A percentile compares a stretch with the other conserved stretches of the same genome.
These are phyloP conservation scores for Pseudoperonospora humuli DNA, from an alignment of 352 stramenopile species.

Conservation along the genomic window DNA sequence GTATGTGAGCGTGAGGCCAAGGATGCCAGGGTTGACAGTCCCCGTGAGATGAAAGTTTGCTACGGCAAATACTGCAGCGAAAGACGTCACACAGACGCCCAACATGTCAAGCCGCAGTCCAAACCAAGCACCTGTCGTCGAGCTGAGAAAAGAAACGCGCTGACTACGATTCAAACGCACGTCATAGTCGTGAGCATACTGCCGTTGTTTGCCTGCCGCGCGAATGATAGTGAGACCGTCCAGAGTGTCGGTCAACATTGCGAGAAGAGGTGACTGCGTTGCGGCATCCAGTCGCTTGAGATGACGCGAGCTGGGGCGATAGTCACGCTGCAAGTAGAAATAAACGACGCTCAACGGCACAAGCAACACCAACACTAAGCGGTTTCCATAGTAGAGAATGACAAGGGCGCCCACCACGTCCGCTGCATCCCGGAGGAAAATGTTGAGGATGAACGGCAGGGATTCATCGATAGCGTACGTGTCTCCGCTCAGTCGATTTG, in stretches of 20 bases:
- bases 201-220: constrained; percentile 33
- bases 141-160: constrained; percentile 63
- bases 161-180: constrained; percentile 55
- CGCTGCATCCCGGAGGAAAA: constrained; percentile 77
- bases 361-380: constrained; percentile 63
- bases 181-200: constrained; percentile 40
- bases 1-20: constrained; percentile 89
- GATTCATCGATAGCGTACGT: constrained; percentile 83
- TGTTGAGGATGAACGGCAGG: constrained; percentile 85
- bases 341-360: constrained; percentile 65
- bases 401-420: constrained; percentile 62
- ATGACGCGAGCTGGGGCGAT: constrained; percentile 68
- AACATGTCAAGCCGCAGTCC: constrained; percentile 78
- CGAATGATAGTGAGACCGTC: constrained; percentile 65
- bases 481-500: constrained; percentile 76
- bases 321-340: constrained; percentile 48
- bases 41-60: constrained; percentile 49
- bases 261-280: constrained; percentile 68
- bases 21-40: constrained; percentile 52
- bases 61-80: constrained; percentile 75
- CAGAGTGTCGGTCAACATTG: constrained; percentile 67
- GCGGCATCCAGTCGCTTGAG: constrained; percentile 58
- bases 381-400: constrained; percentile 78
- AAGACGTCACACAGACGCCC: constrained; percentile 73
- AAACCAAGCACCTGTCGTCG: constrained; percentile 77